Base-by-base conservation (phyloP, 352 stramenopile species). In the Phytopythium aichiense region DNA sequence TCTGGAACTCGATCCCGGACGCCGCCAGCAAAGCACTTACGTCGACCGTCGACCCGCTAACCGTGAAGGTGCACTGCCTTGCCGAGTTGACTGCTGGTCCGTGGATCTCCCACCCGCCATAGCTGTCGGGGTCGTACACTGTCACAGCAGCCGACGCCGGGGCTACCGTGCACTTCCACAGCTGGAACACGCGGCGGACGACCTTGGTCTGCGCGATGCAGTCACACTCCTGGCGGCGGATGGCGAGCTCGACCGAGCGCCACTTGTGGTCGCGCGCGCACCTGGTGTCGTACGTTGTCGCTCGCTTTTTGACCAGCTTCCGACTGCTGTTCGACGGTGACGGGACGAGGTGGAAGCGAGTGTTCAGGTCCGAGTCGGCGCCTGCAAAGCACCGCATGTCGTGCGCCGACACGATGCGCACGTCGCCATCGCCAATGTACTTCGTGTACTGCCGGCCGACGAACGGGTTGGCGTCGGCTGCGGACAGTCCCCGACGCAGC, bases 251-350 rank as follows among this genome's bases (percentile, higher is more conserved):
- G 12, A 98, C 77, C 23, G 92, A 87, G n/a, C 79, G 70, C 83
- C 94, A 98, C 68, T 98, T 98, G 68, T 98, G 84, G 66, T 99
- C 96, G 11, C 97, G 77, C 0, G 80, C 93, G 63, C 96, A 99
- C 22, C 71, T 66, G 18, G 85, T 40, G 52, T 98, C 75, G 48
- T 87, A 84, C 54, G 92, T 76, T 7, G 91, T 79, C 0, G 88
- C 87, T 1, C 70, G 74, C 48, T 94, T 91, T 20, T 87, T 67
- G 12, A 84, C 73, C 8, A 83, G 31, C 9, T 59, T 56, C 0
- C 61, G 59, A 18, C 42, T 54, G 13, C 50, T 40, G 33, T 68
- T 57, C 9, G 51, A 51, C 0, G 60, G 35, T 25, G 68, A 62
- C 11, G 50, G 31, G 4, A 67, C 52, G 9, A 74, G 38, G 9